These are phyloP conservation scores for Phycomyces blakesleeanus DNA, from an alignment of 192 early-diverging fungal species.

Conservation along the genomic window DNA sequence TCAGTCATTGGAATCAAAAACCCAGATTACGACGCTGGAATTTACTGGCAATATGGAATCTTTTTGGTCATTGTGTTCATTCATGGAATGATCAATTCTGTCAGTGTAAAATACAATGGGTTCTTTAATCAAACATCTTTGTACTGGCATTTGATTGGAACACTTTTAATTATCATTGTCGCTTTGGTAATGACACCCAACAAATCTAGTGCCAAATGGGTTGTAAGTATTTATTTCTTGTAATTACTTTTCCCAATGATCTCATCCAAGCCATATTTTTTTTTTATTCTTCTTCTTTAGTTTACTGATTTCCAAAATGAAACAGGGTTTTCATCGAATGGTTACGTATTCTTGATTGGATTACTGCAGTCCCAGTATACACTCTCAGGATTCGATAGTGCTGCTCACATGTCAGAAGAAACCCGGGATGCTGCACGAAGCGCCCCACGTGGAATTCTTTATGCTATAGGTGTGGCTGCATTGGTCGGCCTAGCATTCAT, in stretches of 20 bases:
- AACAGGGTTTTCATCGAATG: constrained; percentile 46
- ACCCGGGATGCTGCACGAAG: constrained; percentile 43
- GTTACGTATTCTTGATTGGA: constrained; percentile 51
- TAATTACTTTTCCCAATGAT: no score
- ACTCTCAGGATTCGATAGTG: constrained; percentile 51
- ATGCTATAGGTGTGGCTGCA: constrained; percentile 40
- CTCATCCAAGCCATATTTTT: no score
- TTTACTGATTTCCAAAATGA: constrained; percentile 52
- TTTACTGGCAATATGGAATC: constrained; percentile 50
- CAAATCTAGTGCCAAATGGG: constrained; percentile 42
- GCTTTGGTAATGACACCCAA: constrained; percentile 40
- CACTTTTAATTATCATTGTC: constrained; percentile 44
- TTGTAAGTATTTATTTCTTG: constrained; percentile 22
- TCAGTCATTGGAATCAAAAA: constrained; percentile 33
- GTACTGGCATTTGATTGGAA: constrained; percentile 41
- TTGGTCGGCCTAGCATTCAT: constrained; percentile 46
- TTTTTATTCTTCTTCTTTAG: no score
- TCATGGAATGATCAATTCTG: constrained; percentile 51
- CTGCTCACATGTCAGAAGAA: constrained; percentile 51
- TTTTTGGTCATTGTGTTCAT: constrained; percentile 46
- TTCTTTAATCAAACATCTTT: constrained; percentile 48
- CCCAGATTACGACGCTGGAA: constrained; percentile 28
- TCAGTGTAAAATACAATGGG: constrained; percentile 48
- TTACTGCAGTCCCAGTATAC: constrained; percentile 54
- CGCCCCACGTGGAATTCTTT: constrained; percentile 49